Percentiles rank a stretch among this genome's conserved stretches.
phyloP scores from a whole-genome alignment of 805 yeast genomes.

The Blastobotrys muscicola region DNA sequence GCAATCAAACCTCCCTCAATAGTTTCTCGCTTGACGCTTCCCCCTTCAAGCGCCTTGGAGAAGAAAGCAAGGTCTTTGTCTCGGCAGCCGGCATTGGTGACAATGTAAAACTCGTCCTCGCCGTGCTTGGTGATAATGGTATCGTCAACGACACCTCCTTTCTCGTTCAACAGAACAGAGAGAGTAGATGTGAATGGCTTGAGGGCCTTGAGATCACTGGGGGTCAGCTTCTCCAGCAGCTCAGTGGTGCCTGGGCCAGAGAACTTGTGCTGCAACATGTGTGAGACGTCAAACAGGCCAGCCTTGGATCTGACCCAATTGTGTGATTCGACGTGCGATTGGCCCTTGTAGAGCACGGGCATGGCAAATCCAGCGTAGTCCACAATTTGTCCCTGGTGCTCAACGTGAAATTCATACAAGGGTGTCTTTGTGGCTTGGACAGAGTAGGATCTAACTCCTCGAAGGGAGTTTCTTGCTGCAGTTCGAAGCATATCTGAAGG shows the following conservation, averaged over 20 bases:
- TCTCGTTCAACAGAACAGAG: conserved; percentile 58
- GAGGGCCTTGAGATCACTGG: conserved; percentile 63
- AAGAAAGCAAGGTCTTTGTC: conserved; percentile 68
- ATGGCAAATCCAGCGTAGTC: conserved; percentile 94
- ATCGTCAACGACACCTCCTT: conserved; percentile 90
- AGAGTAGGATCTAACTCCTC: conserved; percentile 7
- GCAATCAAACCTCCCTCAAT: conserved; percentile 71
- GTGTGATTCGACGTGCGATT: conserved; percentile 86
- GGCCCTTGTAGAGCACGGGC: conserved; percentile 86
- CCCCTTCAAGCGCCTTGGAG: conserved; percentile 37
- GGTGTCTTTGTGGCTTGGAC: conserved; percentile 47
- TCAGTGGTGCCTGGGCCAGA: conserved; percentile 57
- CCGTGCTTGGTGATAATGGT: conserved; percentile 79
- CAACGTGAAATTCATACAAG: conserved; percentile 66
- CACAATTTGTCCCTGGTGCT: conserved; percentile 80
- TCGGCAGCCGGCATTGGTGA: conserved; percentile 93
- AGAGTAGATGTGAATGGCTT: conserved; percentile 56
- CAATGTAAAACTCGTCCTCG: conserved; percentile 67
- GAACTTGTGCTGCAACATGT: conserved; percentile 87
- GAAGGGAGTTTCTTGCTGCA: too few relatives aligned
- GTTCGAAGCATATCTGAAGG: too few relatives aligned
- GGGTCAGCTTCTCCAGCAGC: conserved; percentile 76
- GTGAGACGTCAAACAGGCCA: conserved; percentile 93
- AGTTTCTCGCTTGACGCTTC: conserved; percentile 26
- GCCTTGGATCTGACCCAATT: conserved; percentile 84